A percentile compares a stretch with the other conserved stretches of the same genome.
phyloP scores from a whole-genome alignment of 2,329 filamentous ascomycete genomes.

The Colletotrichum sp. region DNA sequence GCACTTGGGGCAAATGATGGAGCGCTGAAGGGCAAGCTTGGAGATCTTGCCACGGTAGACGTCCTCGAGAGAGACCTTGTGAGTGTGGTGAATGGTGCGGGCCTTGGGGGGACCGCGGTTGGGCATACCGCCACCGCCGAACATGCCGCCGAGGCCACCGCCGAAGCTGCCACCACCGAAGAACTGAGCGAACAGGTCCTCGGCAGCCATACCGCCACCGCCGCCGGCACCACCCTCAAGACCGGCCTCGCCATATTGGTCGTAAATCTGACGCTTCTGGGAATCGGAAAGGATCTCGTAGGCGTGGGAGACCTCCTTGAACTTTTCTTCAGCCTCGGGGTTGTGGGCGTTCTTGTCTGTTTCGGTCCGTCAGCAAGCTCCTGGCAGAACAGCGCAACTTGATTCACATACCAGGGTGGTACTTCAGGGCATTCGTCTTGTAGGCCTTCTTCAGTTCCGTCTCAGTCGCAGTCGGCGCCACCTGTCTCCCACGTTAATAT shows the following conservation, averaged over 20 bases:
- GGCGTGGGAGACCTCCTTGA: constrained; percentile 95
- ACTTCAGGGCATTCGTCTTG: constrained; percentile 82
- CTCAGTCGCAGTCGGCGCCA: constrained; percentile 80
- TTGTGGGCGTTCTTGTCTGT: constrained; percentile 96
- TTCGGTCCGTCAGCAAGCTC: background rate
- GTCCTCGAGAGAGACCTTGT: constrained; percentile 97
- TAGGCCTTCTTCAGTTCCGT: constrained; percentile 90
- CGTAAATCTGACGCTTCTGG: constrained; percentile 91
- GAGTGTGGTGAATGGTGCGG: constrained; percentile 95
- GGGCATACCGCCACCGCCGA: constrained; percentile 76
- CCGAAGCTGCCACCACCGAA: constrained; percentile 79
- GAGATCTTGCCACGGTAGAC: constrained; percentile 98
- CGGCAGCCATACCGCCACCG: constrained; percentile 86
- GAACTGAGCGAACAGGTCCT: constrained; percentile 97
- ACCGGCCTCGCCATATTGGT: constrained; percentile 97
- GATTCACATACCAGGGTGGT: constrained; percentile 75
- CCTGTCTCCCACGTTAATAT: constrained; percentile 50
- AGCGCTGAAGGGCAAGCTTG: constrained; percentile 96
- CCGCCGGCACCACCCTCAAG: constrained; percentile 84
- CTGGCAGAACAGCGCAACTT: background rate
- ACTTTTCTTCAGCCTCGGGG: constrained; percentile 92
- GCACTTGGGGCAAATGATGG: constrained; percentile 94
- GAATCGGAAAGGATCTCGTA: constrained; percentile 94
- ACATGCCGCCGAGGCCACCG: constrained; percentile 80
- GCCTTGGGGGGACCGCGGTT: constrained; percentile 85